A percentile compares a stretch with the other conserved stretches of the same genome.
Conservation (phyloP, 441 rosid species). For the Codiaeum variegatum region DNA sequence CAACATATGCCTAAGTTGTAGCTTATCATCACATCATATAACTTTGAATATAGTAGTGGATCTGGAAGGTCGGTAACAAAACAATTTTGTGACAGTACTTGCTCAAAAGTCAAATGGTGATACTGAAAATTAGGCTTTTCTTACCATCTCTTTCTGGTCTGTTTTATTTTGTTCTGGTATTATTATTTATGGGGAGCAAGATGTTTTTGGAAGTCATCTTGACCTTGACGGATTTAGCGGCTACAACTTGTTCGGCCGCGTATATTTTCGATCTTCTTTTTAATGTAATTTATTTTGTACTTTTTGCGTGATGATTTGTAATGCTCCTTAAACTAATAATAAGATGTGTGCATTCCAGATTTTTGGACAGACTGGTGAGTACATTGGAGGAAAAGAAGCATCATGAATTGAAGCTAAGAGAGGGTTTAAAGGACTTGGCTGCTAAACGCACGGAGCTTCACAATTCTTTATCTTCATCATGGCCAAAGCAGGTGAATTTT, state of each 20-base stretch:
- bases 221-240: background rate
- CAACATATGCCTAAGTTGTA: background rate
- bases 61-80: too few relatives aligned
- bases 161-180: background rate
- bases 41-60: slow-evolving; percentile 4
- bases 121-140: background rate
- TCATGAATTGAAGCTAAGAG: slow-evolving; percentile 75
- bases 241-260: background rate
- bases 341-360: slow-evolving; percentile 48
- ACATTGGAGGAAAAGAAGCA: slow-evolving; percentile 85
- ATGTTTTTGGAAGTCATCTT: background rate
- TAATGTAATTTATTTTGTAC: background rate
- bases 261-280: background rate
- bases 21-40: background rate
- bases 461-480: slow-evolving; percentile 76
- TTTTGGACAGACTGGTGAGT: slow-evolving; percentile 78
- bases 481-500: slow-evolving; percentile 85
- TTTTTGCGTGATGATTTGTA: background rate
- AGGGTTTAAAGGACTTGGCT: slow-evolving; percentile 75
- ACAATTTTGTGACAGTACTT: background rate
- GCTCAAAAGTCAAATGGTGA: background rate
- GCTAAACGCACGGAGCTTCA: slow-evolving; percentile 86
- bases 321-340: slow-evolving; percentile 3
- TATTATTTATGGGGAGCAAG: background rate
- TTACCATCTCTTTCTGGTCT: background rate